Base-by-base conservation (phyloP, 768 basidiomycete genomes). In the Galerina marginata region DNA sequence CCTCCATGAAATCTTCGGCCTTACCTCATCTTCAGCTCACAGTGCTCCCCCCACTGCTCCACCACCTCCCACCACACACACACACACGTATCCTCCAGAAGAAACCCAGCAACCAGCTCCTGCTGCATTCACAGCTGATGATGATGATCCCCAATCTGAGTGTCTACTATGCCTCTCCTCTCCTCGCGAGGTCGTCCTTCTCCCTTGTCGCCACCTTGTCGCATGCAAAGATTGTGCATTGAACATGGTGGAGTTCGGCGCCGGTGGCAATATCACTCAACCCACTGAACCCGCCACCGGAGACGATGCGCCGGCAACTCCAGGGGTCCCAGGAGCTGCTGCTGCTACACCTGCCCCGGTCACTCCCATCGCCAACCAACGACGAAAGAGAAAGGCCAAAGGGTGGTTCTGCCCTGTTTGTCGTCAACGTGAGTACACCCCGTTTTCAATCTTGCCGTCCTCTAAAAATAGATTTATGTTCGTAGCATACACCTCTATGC, bases 381-480 rank as follows among this genome's bases (percentile, higher is more conserved):
- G 93, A 61, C 81, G 95, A 71, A 96, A 95, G 81, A 83, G 94
- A 66, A 96, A 93, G 78, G 91, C 93, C 0, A 98, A 98, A 75
- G 95, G 95, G 5, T 98, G 95, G 95, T 93, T 91, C 83, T 98
- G 95, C 72, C 95, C 95, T 29, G 93, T 98, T 50, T 96, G 95
- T 74, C 85, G 95, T 65, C 95, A 95, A 82, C 94, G 93, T 95
- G 70, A 74, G 92, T 83, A 5, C 20, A 55, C 58, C 43, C 52
- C 25, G 44, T 47, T 25, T 56, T 56, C 39, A 29, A 51, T n/a
- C 16, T 9, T 49, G 6, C 33, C 39, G 39, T 29, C 29, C 5
- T 10, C 14, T 36, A 53, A 40, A 40, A 36, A 45, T 58, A 44
- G 42, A 56, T 36, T 49, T 49, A 7, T 37, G 59, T 62, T 38